A percentile compares a stretch with the other conserved stretches of the same genome.
Conservation (phyloP, 2,329 filamentous ascomycete species). For the Paradendryphiella salina region DNA sequence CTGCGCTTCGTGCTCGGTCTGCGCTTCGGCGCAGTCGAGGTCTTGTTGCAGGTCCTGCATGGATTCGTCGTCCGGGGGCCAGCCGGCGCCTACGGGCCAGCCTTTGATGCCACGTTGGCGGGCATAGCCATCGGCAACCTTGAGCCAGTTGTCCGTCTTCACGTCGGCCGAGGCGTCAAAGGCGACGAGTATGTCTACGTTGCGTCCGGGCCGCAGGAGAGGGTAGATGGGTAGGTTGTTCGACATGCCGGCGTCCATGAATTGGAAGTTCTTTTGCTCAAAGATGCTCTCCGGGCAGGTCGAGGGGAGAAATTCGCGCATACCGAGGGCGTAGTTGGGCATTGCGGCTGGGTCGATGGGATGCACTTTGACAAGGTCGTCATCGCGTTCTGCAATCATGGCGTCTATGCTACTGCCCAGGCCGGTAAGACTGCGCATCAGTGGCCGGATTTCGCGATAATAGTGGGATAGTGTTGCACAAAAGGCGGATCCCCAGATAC, state of each 20-base stretch:
- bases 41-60: constrained; percentile 64
- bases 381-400: constrained; percentile 78
- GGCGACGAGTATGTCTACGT: constrained; percentile 86
- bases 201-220: constrained; percentile 80
- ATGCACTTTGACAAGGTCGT: constrained; percentile 87
- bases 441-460: constrained; percentile 87
- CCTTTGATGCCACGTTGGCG: constrained; percentile 87
- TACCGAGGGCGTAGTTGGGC: constrained; percentile 84
- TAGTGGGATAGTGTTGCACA: constrained; percentile 96
- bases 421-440: constrained; percentile 74
- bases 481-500: constrained; percentile 96
- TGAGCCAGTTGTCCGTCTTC: constrained; percentile 93
- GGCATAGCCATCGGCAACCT: constrained; percentile 90
- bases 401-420: constrained; percentile 73
- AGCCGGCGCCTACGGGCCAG: constrained; percentile 93
- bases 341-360: constrained; percentile 90
- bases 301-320: constrained; percentile 73
- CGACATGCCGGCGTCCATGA: constrained; percentile 97
- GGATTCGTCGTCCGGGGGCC: constrained; percentile 69
- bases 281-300: constrained; percentile 80
- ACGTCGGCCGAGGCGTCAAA: constrained; percentile 96
- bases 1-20: constrained; percentile 63
- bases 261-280: constrained; percentile 63
- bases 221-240: constrained; percentile 98
- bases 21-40: constrained; percentile 68